Conservation (phyloP, 2,329 filamentous ascomycete species). For the Neurospora sp. region DNA sequence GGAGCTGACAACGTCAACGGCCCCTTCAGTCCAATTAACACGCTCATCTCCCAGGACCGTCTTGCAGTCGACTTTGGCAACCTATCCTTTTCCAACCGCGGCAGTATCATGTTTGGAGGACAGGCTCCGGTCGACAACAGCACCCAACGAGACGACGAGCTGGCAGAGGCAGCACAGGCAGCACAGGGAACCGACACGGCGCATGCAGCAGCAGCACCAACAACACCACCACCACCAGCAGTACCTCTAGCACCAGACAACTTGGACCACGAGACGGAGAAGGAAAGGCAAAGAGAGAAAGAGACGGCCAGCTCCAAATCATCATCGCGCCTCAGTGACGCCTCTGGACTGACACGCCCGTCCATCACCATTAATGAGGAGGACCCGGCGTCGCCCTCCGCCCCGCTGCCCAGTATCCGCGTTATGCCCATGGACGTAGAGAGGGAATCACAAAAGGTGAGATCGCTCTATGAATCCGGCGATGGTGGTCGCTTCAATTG, state of each 20-base stretch:
- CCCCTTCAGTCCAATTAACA: slow-evolving; percentile 42
- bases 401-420: slow-evolving; percentile 36
- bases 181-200: neutral
- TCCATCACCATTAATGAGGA: slow-evolving; percentile 7
- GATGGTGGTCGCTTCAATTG: slow-evolving; percentile 35
- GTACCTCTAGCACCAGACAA: neutral
- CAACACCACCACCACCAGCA: neutral
- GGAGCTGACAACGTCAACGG: slow-evolving; percentile 12
- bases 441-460: slow-evolving; percentile 58
- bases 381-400: slow-evolving; percentile 11
- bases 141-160: neutral
- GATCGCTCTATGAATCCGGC: slow-evolving; percentile 53
- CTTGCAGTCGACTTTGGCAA: slow-evolving; percentile 50
- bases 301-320: neutral
- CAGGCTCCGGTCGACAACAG: slow-evolving; percentile 23
- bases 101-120: slow-evolving; percentile 52
- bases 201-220: neutral
- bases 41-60: slow-evolving; percentile 45
- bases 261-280: neutral
- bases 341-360: neutral
- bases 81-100: slow-evolving; percentile 52
- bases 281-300: neutral
- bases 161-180: neutral
- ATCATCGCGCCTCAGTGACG: neutral
- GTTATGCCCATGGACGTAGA: slow-evolving; percentile 46